Base-by-base conservation (phyloP, 805 yeast species). In the Starmerella stellata region DNA sequence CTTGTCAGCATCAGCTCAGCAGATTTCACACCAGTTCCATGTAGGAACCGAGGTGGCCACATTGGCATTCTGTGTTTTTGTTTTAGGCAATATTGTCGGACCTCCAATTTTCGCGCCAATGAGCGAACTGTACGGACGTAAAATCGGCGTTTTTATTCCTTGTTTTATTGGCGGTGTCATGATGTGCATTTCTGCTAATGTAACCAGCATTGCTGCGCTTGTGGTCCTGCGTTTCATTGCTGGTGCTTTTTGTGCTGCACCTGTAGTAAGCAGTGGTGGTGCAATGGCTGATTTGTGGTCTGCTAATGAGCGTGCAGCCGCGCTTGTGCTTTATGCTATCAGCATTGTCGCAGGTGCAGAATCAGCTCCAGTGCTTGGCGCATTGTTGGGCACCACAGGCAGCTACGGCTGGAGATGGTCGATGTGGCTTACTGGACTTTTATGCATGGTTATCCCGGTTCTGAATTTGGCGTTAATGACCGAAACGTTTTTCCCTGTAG, bases 41-140 rank as follows among this genome's bases (percentile, higher is more conserved):
- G 74, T 83, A 36, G 75, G 78, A 30, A 43, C 51, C 4, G 78
- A 72, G 13, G 83, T 75, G 14, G 77, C 77, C 14, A 68, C 79
- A 17, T 64, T 87, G 36, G 78, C 83, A 41, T 68, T 82, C 14
- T 72, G 95, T 0, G 63, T 83, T 15, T 85, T 70, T 51, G 93
- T 87, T 13, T 56, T 83, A 33, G 96, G 95, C 13, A 83, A 82
- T 58, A 94, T 94, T 1, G 68, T 82, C 1, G 95, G 95, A 20
- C 95, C 96, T 3, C 64, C 82, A 35, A 52, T 81, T 33, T 83
- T 87, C 78, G 93, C 90, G 24, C 93, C 93, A 4, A 55, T 80
- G 25, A 74, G 85, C n/a, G 93, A 81, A 56, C 51, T 78, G 29
- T 78, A 67, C 48, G 90, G 92, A 32, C 61, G 92, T 55, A 68